These are phyloP conservation scores for Fraxinus angustifolia DNA, from an alignment of 305 asterid genomes.

Conservation along the genomic window DNA sequence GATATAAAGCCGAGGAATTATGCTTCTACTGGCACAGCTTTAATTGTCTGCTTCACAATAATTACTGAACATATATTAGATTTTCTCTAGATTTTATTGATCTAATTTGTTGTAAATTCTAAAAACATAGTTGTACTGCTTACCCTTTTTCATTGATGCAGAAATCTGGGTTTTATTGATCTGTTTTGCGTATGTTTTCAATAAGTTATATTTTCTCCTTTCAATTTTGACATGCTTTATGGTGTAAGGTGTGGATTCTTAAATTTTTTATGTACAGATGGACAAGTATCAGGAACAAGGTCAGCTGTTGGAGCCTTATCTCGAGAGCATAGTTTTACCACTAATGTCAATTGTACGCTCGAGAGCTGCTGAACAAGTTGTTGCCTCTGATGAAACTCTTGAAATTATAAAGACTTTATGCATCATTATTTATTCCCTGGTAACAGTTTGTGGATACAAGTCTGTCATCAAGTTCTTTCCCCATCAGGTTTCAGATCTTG, in stretches of 20 bases:
- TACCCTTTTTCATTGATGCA: not conserved
- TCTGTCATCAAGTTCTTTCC: constrained; percentile 91
- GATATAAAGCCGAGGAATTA: not conserved
- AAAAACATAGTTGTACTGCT: not conserved
- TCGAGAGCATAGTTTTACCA: constrained; percentile 77
- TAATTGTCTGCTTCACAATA: constrained; percentile 3
- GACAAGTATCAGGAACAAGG: constrained; percentile 98
- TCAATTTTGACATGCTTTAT: not conserved
- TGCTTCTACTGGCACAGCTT: not conserved
- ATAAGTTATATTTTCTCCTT: not conserved
- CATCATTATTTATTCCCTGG: constrained; percentile 74
- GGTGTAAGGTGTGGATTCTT: constrained; percentile 16
- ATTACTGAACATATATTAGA: not conserved
- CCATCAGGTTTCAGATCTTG: constrained; percentile 93
- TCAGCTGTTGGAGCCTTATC: constrained; percentile 87
- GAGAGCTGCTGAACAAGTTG: constrained; percentile 61
- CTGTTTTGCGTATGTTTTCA: not conserved
- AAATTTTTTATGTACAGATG: constrained; percentile 51
- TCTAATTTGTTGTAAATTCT: not conserved
- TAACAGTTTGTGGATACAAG: constrained; percentile 92
- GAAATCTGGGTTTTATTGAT: constrained; percentile 8
- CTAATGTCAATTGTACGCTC: constrained; percentile 74
- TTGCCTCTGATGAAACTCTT: constrained; percentile 52
- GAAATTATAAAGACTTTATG: constrained; percentile 71
- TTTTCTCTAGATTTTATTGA: not conserved